A percentile compares a stretch with the other conserved stretches of the same genome.
These are phyloP conservation scores for Capronia americana DNA, from an alignment of 2,329 filamentous ascomycete genomes.

Conservation along the genomic window DNA sequence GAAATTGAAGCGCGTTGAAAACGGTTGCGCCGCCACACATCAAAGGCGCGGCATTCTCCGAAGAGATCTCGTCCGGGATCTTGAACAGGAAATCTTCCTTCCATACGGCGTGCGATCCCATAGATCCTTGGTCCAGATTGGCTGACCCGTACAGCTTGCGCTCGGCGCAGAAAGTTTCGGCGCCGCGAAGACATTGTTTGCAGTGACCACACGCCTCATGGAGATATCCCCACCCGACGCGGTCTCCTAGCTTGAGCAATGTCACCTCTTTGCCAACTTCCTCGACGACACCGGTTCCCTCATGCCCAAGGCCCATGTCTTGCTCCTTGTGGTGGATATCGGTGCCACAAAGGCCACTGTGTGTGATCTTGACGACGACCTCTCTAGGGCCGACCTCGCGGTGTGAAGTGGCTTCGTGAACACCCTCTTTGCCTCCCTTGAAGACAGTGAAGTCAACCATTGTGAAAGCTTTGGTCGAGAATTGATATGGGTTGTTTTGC, in stretches of 20 bases:
- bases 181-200: slow-evolving; percentile 41
- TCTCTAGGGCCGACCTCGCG: slow-evolving; percentile 58
- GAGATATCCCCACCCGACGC: slow-evolving; percentile 52
- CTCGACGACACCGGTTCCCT: slow-evolving; percentile 40
- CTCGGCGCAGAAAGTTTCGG: slow-evolving; percentile 20
- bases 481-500: not conserved
- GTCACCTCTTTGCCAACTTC: slow-evolving; percentile 40
- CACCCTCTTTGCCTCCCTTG: slow-evolving; percentile 67
- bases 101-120: slow-evolving; percentile 49
- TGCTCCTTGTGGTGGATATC: slow-evolving; percentile 46
- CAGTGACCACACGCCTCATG: slow-evolving; percentile 49
- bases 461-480: slow-evolving; percentile 10
- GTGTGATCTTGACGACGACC: slow-evolving; percentile 68
- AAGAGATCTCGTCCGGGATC: slow-evolving; percentile 44
- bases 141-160: slow-evolving; percentile 44
- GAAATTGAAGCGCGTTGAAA: slow-evolving; percentile 38
- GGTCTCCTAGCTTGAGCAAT: slow-evolving; percentile 48
- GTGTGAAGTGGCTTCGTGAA: slow-evolving; percentile 58
- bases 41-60: slow-evolving; percentile 36
- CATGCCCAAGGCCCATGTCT: slow-evolving; percentile 39
- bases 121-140: slow-evolving; percentile 49
- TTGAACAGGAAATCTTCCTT: slow-evolving; percentile 48
- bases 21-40: slow-evolving; percentile 50
- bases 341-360: slow-evolving; percentile 72
- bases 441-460: slow-evolving; percentile 63